Evolutionary conservation across 208 protist genomes (phyloP).

Genomic region (Trichomonas tenax): DNA sequence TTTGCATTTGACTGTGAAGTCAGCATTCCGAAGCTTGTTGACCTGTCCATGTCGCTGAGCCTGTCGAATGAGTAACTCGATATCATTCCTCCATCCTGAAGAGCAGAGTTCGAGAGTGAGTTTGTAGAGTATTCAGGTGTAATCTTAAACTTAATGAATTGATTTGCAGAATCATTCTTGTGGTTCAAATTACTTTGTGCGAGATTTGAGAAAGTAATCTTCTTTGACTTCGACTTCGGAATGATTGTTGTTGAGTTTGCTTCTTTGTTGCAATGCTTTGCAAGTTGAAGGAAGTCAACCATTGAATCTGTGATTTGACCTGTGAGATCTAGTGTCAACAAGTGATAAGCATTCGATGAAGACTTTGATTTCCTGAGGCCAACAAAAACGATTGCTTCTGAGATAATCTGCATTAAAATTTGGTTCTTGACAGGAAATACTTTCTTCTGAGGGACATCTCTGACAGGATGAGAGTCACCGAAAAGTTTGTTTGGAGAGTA

Average conservation of each 20-base stretch:
- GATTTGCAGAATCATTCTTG: background rate
- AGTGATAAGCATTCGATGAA: background rate
- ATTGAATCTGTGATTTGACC: background rate
- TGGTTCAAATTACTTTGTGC: background rate
- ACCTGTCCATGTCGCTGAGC: background rate
- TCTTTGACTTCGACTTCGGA: background rate
- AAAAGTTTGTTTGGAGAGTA: constrained; percentile 49
- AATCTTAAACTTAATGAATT: background rate
- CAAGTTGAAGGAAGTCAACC: background rate
- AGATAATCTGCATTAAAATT: background rate
- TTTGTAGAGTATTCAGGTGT: too few relatives aligned
- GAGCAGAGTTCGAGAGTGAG: too few relatives aligned
- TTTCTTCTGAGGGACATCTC: background rate
- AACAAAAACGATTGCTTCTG: background rate
- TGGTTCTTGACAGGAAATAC: background rate
- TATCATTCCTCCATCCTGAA: background rate
- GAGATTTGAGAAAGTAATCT: background rate
- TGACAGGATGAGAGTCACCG: constrained; percentile 34
- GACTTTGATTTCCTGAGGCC: background rate
- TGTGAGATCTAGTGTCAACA: background rate
- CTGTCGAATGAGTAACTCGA: background rate
- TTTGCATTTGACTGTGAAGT: background rate
- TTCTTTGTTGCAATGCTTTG: background rate
- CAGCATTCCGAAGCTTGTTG: background rate
- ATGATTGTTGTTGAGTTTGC: background rate